These are phyloP conservation scores for Claviceps sp. DNA, from an alignment of 2,329 filamentous ascomycete species.

Conservation along the genomic window DNA sequence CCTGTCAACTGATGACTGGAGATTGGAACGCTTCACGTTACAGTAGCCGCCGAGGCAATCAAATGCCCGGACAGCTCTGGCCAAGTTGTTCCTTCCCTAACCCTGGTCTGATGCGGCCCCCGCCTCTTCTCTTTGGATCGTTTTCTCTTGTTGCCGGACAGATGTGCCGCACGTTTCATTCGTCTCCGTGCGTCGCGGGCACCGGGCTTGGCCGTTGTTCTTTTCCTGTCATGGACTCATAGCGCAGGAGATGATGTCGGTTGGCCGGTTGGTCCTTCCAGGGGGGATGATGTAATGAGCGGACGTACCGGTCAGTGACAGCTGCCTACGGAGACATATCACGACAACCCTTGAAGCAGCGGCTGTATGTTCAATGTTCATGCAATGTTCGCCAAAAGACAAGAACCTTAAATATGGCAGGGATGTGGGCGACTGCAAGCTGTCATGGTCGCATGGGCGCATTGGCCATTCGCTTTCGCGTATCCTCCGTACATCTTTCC, in stretches of 20 bases:
- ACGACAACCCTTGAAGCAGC: too few species aligned
- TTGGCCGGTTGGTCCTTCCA: too few species aligned
- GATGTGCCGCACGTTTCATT: not conserved
- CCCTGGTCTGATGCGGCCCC: not conserved
- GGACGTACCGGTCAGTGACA: too few species aligned
- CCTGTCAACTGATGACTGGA: not conserved
- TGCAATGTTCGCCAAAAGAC: too few species aligned
- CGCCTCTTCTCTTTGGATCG: not conserved
- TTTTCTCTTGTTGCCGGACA: not conserved
- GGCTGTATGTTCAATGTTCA: too few species aligned
- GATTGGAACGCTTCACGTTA: not conserved
- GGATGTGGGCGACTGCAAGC: too few species aligned
- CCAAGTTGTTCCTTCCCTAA: not conserved
- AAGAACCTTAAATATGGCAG: too few species aligned
- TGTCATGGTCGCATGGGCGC: too few species aligned
- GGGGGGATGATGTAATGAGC: too few species aligned
- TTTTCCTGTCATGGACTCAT: not conserved
- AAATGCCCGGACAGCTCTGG: not conserved
- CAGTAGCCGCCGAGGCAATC: not conserved
- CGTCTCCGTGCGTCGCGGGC: not conserved
- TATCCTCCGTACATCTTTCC: too few species aligned
- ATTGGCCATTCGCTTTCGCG: too few species aligned
- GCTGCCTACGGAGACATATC: too few species aligned
- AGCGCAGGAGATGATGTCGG: not conserved
- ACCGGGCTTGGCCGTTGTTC: not conserved